phyloP scores from a whole-genome alignment of 2,329 filamentous ascomycete species.

The Cadophora sp. region DNA sequence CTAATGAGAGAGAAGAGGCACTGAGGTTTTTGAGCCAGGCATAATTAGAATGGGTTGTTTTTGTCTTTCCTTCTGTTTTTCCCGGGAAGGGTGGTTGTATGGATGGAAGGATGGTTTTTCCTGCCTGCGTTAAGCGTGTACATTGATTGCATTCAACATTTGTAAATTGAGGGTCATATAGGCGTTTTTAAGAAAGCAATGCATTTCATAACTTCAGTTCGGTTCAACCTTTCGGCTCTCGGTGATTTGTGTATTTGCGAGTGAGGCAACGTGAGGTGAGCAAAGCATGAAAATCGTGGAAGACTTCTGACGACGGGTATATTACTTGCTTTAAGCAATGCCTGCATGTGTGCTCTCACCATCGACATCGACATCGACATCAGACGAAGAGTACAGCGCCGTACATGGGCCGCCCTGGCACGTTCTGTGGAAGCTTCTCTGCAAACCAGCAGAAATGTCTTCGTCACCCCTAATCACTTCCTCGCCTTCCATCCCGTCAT shows the following conservation, averaged over 20 bases:
- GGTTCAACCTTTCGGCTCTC: background rate
- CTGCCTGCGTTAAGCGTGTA: constrained; percentile 22
- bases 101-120: background rate
- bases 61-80: background rate
- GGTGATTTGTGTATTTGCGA: too few species aligned
- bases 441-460: background rate
- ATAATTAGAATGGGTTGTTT: constrained; percentile 10
- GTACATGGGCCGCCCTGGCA: background rate
- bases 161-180: constrained; percentile 25
- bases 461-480: background rate
- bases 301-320: background rate
- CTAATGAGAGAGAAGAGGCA: constrained; percentile 77
- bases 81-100: background rate
- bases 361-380: background rate
- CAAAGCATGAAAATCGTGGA: background rate
- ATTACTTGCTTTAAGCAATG: background rate
- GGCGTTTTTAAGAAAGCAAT: constrained; percentile 23
- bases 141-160: constrained; percentile 23
- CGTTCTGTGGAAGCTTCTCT: background rate
- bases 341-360: background rate
- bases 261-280: too few species aligned
- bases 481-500: background rate
- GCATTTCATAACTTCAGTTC: constrained; percentile 11
- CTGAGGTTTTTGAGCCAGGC: constrained; percentile 43
- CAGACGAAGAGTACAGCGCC: background rate